Evolutionary conservation across 805 yeast species (phyloP).

Genomic region (Wickerhamiella occidentalis): DNA sequence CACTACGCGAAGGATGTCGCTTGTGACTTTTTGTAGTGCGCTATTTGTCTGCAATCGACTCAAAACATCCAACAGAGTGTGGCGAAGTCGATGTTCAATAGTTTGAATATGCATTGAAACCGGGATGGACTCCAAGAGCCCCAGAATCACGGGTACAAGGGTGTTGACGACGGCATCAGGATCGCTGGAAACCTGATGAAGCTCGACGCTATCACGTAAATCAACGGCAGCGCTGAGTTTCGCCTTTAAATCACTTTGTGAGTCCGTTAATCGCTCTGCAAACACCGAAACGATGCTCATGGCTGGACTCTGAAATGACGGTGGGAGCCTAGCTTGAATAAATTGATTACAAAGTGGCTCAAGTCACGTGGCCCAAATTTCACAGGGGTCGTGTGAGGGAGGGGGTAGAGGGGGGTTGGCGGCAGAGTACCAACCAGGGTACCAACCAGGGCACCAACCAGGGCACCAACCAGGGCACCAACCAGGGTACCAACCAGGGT

Average conservation of each 20-base stretch:
- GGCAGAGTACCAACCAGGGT: no score
- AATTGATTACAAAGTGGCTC: slow-evolving; percentile 3
- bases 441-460: no score
- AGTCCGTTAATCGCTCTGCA: slow-evolving; percentile 20
- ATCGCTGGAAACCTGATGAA: slow-evolving; percentile 68
- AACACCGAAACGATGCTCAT: slow-evolving; percentile 11
- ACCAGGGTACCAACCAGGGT: no score
- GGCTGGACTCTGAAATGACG: neutral
- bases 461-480: no score
- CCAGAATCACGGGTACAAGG: slow-evolving; percentile 57
- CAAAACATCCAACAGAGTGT: slow-evolving; percentile 61
- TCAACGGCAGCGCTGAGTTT: slow-evolving; percentile 67
- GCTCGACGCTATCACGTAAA: slow-evolving; percentile 73
- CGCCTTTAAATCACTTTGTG: slow-evolving; percentile 38
- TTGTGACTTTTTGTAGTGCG: slow-evolving; percentile 58
- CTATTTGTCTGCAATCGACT: slow-evolving; percentile 78
- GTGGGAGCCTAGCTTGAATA: neutral
- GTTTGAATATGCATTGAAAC: slow-evolving; percentile 16
- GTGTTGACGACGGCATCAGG: slow-evolving; percentile 62
- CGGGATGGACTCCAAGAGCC: slow-evolving; percentile 54
- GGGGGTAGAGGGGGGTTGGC: no score
- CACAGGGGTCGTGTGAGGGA: no score
- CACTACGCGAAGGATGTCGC: slow-evolving; percentile 45
- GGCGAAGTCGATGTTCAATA: slow-evolving; percentile 44
- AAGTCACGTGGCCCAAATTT: neutral